These are phyloP conservation scores for Neurospora sp. DNA, from an alignment of 495 filamentous ascomycete genomes.

Conservation along the genomic window DNA sequence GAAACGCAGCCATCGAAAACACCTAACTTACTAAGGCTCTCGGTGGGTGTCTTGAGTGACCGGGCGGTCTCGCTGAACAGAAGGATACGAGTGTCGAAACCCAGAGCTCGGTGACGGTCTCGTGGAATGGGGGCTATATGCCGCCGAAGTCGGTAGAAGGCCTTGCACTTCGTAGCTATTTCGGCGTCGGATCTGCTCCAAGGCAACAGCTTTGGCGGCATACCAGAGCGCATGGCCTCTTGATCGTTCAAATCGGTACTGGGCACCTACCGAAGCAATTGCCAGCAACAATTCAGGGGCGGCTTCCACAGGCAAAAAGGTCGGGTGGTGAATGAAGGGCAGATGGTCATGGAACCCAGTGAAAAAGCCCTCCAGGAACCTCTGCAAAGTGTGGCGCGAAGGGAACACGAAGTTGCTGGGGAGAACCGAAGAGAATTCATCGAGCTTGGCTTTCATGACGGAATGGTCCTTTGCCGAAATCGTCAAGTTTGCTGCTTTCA, in stretches of 20 bases:
- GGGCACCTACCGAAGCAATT: slow-evolving; percentile 53
- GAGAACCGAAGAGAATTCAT: slow-evolving; percentile 57
- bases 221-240: slow-evolving; percentile 62
- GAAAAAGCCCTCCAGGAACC: slow-evolving; percentile 58
- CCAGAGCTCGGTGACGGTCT: slow-evolving; percentile 40
- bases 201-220: slow-evolving; percentile 46
- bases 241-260: slow-evolving; percentile 60
- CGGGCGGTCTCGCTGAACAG: slow-evolving; percentile 38
- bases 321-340: slow-evolving; percentile 58
- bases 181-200: slow-evolving; percentile 43
- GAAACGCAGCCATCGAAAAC: background rate
- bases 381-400: slow-evolving; percentile 52
- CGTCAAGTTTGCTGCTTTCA: slow-evolving; percentile 46
- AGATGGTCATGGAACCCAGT: slow-evolving; percentile 60
- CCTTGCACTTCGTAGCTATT: slow-evolving; percentile 41
- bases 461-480: slow-evolving; percentile 55
- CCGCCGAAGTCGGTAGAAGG: slow-evolving; percentile 36
- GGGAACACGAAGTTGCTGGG: slow-evolving; percentile 55
- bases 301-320: slow-evolving; percentile 41
- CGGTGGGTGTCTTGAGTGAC: slow-evolving; percentile 43
- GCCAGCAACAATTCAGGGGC: slow-evolving; percentile 53
- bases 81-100: slow-evolving; percentile 41
- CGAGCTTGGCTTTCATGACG: slow-evolving; percentile 50
- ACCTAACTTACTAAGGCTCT: slow-evolving; percentile 36
- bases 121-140: slow-evolving; percentile 42